A percentile compares a stretch with the other conserved stretches of the same genome.
Conservation (phyloP, 2,329 filamentous ascomycete species). For the Zymoseptoria pseudotritici region DNA sequence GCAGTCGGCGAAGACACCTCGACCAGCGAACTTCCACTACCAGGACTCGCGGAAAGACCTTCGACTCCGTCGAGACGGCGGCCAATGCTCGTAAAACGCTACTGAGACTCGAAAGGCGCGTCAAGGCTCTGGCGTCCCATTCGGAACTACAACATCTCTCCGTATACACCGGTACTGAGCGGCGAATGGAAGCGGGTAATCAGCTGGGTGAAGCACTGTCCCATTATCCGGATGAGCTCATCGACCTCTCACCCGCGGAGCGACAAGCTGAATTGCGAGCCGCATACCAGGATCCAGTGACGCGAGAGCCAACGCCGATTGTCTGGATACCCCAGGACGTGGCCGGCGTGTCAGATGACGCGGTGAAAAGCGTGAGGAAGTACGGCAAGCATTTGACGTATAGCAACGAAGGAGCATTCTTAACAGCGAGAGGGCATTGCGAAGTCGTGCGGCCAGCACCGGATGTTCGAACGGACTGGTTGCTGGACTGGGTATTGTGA, state of each 20-base stretch:
- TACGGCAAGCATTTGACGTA: conserved; percentile 3
- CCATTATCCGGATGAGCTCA: conserved; percentile 79
- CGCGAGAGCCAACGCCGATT: conserved; percentile 71
- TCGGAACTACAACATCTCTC: not conserved
- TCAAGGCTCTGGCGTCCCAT: conserved; percentile 34
- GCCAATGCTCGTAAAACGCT: not conserved
- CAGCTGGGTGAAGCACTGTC: conserved; percentile 61
- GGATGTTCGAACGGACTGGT: conserved; percentile 5
- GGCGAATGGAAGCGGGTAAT: conserved; percentile 53
- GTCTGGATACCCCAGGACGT: conserved; percentile 90
- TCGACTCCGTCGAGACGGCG: not conserved
- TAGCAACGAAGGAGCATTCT: conserved; percentile 5
- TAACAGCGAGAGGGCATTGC: conserved; percentile 3
- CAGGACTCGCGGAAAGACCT: not conserved
- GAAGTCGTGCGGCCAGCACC: conserved; percentile 6
- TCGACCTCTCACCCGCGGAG: conserved; percentile 82
- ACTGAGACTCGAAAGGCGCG: not conserved
- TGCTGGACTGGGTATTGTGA: conserved; percentile 7
- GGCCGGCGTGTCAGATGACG: conserved; percentile 79
- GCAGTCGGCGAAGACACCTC: not conserved
- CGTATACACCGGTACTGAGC: not conserved
- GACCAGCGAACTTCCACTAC: not conserved
- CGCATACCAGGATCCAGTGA: conserved; percentile 80
- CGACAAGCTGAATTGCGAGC: conserved; percentile 73
- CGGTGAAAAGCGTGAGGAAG: conserved; percentile 65